These are phyloP conservation scores for Vitis hybrid DNA, from an alignment of 177 flowering plant genomes.

Conservation along the genomic window DNA sequence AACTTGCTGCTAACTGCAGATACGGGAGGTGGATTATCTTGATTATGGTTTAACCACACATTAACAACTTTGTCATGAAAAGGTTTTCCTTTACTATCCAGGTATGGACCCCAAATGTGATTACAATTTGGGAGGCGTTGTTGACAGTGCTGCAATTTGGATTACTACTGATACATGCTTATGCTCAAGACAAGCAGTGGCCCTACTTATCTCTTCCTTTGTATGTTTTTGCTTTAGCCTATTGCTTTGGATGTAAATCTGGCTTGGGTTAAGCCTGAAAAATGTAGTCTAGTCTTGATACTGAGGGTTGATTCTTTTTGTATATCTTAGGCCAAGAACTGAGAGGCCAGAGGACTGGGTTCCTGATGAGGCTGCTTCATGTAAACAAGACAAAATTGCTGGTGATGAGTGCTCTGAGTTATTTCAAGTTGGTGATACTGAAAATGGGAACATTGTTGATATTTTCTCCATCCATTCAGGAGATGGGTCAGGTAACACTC, in stretches of 20 bases:
- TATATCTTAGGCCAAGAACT: slow-evolving; percentile 39
- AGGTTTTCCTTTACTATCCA: slow-evolving; percentile 20
- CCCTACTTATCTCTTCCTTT: slow-evolving; percentile 85
- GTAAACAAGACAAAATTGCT: slow-evolving; percentile 17
- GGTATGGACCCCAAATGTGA: slow-evolving; percentile 86
- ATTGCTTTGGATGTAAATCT: not conserved
- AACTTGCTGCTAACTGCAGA: not conserved
- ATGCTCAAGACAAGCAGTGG: slow-evolving; percentile 96
- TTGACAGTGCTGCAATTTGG: slow-evolving; percentile 85
- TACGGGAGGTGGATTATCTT: not conserved
- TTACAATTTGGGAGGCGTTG: slow-evolving; percentile 82
- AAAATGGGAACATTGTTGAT: slow-evolving; percentile 50
- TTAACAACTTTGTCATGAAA: not conserved
- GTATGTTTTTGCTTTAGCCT: slow-evolving; percentile 34
- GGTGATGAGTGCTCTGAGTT: slow-evolving; percentile 34
- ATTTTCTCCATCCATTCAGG: slow-evolving; percentile 72
- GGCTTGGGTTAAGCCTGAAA: too few species aligned
- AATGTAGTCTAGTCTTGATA: too few species aligned
- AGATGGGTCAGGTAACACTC: slow-evolving; percentile 36
- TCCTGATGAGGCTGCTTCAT: slow-evolving; percentile 52
- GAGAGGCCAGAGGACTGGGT: slow-evolving; percentile 94
- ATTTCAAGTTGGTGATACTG: slow-evolving; percentile 36
- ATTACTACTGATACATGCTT: slow-evolving; percentile 78
- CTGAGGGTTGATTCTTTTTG: not conserved
- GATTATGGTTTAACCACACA: not conserved